phyloP scores from a whole-genome alignment of 331 rosid species.

The Quercus lobata region DNA sequence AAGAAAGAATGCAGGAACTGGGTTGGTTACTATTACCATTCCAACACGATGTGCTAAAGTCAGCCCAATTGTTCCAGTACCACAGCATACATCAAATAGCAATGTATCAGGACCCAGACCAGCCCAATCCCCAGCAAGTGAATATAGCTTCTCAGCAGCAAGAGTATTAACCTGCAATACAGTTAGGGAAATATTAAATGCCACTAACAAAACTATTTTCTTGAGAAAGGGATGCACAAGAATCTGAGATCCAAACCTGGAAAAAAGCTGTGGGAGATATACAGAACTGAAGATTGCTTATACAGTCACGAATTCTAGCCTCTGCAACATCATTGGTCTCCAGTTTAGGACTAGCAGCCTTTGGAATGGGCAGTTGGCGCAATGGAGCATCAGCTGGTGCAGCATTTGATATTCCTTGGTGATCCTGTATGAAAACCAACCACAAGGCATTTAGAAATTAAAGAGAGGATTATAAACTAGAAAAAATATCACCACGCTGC shows the following conservation, averaged over 20 bases:
- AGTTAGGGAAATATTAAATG: conserved; percentile 8
- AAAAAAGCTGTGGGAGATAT: conserved; percentile 98
- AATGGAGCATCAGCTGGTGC: conserved; percentile 84
- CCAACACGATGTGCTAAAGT: conserved; percentile 95
- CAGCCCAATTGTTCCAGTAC: conserved; percentile 96
- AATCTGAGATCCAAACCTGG: conserved; percentile 52
- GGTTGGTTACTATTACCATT: conserved; percentile 71
- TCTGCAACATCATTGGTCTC: conserved; percentile 37
- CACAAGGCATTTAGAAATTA: conserved; percentile 9
- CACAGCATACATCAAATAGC: conserved; percentile 93
- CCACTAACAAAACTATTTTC: background rate
- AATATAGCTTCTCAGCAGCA: conserved; percentile 94
- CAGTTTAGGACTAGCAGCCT: conserved; percentile 29
- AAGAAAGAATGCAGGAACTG: conserved; percentile 13
- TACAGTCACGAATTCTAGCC: conserved; percentile 73
- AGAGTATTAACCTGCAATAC: conserved; percentile 76
- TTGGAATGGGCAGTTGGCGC: conserved; percentile 40
- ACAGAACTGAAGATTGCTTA: conserved; percentile 70
- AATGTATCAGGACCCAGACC: conserved; percentile 81
- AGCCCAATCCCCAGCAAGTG: conserved; percentile 99
- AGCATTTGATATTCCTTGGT: conserved; percentile 91
- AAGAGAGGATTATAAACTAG: conserved; percentile 7
- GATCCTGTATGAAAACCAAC: conserved; percentile 58
- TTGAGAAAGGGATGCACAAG: conserved; percentile 8
- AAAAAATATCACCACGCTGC: background rate